Conservation (phyloP, 176 grass and related monocot genomes). For the Zizania latifolia region DNA sequence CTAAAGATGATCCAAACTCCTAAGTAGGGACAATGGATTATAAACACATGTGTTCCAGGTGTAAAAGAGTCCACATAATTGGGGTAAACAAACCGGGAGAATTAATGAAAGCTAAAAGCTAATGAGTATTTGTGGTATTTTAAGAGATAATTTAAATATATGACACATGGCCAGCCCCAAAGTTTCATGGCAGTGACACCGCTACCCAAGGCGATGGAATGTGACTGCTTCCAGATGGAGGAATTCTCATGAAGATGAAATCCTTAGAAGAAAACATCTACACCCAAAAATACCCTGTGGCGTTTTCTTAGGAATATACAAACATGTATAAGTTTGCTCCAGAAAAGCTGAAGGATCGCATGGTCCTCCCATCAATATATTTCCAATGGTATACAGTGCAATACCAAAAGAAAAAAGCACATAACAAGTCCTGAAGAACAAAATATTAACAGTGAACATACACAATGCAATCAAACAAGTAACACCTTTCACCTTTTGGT, state of each 20-base stretch:
- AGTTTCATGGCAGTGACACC: background rate
- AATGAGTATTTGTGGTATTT: background rate
- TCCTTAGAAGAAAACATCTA: slow-evolving; percentile 14
- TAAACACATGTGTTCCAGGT: too few relatives aligned
- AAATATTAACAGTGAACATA: background rate
- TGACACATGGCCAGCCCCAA: slow-evolving; percentile 28
- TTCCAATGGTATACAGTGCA: background rate
- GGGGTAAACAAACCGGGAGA: background rate
- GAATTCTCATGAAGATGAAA: background rate
- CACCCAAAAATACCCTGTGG: background rate
- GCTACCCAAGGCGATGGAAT: slow-evolving; percentile 1
- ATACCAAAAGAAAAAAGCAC: background rate
- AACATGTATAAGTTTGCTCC: slow-evolving; percentile 18
- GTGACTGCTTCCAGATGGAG: slow-evolving; percentile 15
- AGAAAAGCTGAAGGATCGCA: background rate
- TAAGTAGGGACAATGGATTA: too few relatives aligned
- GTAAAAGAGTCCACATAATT: too few relatives aligned
- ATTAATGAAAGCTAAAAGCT: background rate
- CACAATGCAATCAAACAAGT: background rate
- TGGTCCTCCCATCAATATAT: background rate
- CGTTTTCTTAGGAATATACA: slow-evolving; percentile 19
- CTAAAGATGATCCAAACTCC: too few relatives aligned
- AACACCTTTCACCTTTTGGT: background rate
- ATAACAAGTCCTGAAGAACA: background rate
- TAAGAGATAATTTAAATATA: background rate